These are phyloP conservation scores for Lasiodiplodia gonubiensis DNA, from an alignment of 2,329 filamentous ascomycete species.

Conservation along the genomic window DNA sequence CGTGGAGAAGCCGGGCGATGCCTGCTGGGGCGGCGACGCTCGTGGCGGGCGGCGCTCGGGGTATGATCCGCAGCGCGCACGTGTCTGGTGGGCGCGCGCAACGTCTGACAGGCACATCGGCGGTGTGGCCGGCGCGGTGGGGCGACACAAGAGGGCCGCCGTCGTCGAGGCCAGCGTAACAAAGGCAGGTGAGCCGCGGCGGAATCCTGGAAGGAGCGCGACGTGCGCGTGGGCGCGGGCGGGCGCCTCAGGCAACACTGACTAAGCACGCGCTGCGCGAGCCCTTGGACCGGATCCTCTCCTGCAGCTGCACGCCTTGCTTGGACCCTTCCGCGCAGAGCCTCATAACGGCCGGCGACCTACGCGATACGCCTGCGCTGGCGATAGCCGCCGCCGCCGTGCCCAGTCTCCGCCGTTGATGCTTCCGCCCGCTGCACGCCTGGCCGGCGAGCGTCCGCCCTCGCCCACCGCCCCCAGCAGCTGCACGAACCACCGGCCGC, in stretches of 20 bases:
- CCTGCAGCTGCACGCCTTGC: constrained; percentile 25
- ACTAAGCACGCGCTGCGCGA: background rate
- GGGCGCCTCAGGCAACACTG: background rate
- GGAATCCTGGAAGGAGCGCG: constrained; percentile 20
- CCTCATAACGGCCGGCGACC: constrained; percentile 10
- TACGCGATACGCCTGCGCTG: background rate
- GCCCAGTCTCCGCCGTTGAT: background rate
- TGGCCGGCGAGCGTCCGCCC: background rate
- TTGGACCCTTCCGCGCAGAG: constrained; percentile 27
- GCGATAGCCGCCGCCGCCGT: constrained; percentile 1
- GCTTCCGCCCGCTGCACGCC: background rate
- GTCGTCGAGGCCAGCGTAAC: background rate
- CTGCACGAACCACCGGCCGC: background rate
- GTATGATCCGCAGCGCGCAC: constrained; percentile 29
- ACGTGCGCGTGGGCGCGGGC: background rate
- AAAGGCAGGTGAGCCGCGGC: constrained; percentile 23
- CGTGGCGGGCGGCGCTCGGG: constrained; percentile 26
- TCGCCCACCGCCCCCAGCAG: background rate
- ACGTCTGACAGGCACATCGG: constrained; percentile 21
- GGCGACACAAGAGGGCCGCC: constrained; percentile 18
- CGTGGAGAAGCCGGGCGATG: constrained; percentile 26
- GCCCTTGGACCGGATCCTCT: background rate
- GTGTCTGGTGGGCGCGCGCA: constrained; percentile 24
- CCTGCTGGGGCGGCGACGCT: constrained; percentile 21
- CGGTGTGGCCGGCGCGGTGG: constrained; percentile 23